Percentiles rank a stretch among this genome's conserved stretches.
Conservation (phyloP, 371 early-diverging fungal species). For the Chytridiales sp. region DNA sequence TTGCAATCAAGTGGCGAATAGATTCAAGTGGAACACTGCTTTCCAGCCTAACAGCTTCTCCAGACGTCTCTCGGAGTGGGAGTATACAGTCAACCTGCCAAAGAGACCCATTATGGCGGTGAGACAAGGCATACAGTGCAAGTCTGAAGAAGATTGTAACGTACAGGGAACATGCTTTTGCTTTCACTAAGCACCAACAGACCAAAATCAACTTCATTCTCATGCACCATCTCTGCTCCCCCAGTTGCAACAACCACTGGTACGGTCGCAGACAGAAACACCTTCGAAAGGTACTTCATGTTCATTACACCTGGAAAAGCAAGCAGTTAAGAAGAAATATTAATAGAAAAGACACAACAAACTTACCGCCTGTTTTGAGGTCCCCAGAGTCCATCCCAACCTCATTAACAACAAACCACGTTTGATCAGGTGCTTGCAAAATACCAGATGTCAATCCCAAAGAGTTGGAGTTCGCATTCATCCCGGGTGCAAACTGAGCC, state of each 20-base stretch:
- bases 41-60: not conserved
- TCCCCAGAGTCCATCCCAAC: slow-evolving; percentile 52
- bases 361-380: slow-evolving; percentile 50
- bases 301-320: no score
- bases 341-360: not conserved
- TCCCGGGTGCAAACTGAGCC: slow-evolving; percentile 28
- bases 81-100: slow-evolving; percentile 19
- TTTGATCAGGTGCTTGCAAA: slow-evolving; percentile 49
- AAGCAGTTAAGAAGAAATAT: no score
- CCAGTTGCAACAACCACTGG: no score
- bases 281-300: no score
- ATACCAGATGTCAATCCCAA: slow-evolving; percentile 47
- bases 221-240: slow-evolving; percentile 1
- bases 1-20: no score
- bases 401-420: slow-evolving; percentile 54
- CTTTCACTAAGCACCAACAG: slow-evolving; percentile 31
- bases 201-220: slow-evolving; percentile 25
- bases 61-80: slow-evolving; percentile 3
- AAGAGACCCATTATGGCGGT: slow-evolving; percentile 1
- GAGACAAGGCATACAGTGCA: not conserved
- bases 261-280: no score
- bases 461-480: slow-evolving; percentile 21
- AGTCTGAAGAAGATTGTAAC: not conserved
- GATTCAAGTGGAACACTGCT: no score
- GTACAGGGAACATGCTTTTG: slow-evolving; percentile 31